A percentile compares a stretch with the other conserved stretches of the same genome.
Conservation (phyloP, 495 filamentous ascomycete species). For the Aspergillus affinis region DNA sequence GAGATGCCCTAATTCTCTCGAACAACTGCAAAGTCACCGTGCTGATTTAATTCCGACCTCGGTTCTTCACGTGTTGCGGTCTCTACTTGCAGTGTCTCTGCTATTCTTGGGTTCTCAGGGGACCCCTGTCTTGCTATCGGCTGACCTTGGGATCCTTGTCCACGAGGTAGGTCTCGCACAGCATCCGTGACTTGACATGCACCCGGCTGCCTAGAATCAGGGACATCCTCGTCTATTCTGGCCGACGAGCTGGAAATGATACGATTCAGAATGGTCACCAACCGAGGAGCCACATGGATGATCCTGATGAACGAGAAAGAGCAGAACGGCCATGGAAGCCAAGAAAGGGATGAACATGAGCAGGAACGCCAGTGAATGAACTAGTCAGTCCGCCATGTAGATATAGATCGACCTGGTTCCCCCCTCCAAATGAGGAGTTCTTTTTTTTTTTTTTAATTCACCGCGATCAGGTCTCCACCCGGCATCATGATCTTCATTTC, state of each 20-base stretch:
- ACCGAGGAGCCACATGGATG: constrained; percentile 7
- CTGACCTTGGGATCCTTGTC: neutral
- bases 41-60: neutral
- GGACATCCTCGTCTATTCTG: no score
- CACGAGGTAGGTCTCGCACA: neutral
- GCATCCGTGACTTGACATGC: neutral
- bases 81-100: neutral
- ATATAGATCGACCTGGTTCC: constrained; percentile 3
- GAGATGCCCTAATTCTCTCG: neutral
- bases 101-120: neutral
- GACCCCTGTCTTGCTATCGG: neutral
- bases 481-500: constrained; percentile 12
- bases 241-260: neutral
- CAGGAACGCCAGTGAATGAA: neutral
- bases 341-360: neutral
- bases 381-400: neutral
- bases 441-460: neutral
- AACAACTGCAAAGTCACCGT: neutral
- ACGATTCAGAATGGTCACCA: neutral
- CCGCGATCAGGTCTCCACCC: neutral
- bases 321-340: neutral
- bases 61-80: neutral
- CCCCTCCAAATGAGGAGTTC: neutral
- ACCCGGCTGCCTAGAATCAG: neutral
- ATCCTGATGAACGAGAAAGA: constrained; percentile 3